Evolutionary conservation across 352 stramenopile species (phyloP).

Genomic region (Phytophthora idaei): DNA sequence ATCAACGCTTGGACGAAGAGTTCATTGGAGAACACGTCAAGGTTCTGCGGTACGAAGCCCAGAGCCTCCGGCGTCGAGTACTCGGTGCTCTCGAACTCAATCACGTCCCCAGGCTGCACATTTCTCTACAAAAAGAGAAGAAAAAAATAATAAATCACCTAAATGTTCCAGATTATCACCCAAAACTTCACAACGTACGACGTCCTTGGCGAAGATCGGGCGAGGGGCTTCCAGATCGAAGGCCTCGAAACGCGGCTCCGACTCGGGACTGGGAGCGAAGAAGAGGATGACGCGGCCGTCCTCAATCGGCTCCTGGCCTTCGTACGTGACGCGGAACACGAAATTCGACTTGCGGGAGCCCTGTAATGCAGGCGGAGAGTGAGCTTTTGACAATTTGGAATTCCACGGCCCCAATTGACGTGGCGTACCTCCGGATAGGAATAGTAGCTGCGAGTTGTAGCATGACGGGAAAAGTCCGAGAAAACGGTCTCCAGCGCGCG

Average conservation of each 20-base stretch:
- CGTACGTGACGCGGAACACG: slow-evolving; percentile 58
- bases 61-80: slow-evolving; percentile 66
- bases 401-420: background rate
- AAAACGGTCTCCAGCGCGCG: slow-evolving; percentile 75
- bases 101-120: slow-evolving; percentile 52
- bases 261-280: slow-evolving; percentile 45
- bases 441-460: slow-evolving; percentile 54
- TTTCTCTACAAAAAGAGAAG: slow-evolving; percentile 38
- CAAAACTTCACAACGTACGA: slow-evolving; percentile 36
- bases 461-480: slow-evolving; percentile 57
- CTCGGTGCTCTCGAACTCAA: slow-evolving; percentile 70
- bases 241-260: slow-evolving; percentile 59
- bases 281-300: slow-evolving; percentile 68
- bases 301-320: slow-evolving; percentile 38
- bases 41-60: slow-evolving; percentile 61
- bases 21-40: slow-evolving; percentile 47
- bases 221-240: slow-evolving; percentile 64
- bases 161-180: slow-evolving; percentile 5
- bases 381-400: background rate
- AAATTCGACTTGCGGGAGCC: slow-evolving; percentile 53
- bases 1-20: slow-evolving; percentile 74
- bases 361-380: slow-evolving; percentile 21
- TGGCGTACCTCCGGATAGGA: slow-evolving; percentile 57
- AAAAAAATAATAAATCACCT: slow-evolving; percentile 2
- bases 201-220: slow-evolving; percentile 71